Evolutionary conservation across 192 early-diverging fungal genomes (phyloP), one percentile per base, ranked within the genome.

Genomic region (Fimicolochytrium jonesii): DNA sequence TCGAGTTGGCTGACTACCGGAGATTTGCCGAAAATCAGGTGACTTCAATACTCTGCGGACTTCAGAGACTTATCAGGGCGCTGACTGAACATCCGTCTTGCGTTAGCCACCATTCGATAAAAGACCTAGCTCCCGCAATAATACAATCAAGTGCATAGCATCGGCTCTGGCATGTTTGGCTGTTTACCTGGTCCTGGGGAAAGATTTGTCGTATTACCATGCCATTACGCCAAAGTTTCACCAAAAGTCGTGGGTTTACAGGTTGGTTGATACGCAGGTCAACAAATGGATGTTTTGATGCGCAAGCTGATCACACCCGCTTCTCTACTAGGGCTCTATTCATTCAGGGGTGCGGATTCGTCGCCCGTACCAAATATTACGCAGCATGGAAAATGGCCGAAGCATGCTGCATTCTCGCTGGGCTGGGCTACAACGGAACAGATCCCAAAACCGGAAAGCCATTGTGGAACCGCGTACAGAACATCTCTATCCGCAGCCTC

Each of bases 311-410:
- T n/a, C n/a, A n/a, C n/a, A n/a, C n/a, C n/a, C n/a, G n/a, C n/a
- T n/a, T n/a, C n/a, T n/a, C n/a, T n/a, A n/a, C n/a, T n/a, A n/a
- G n/a, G n/a, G n/a, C n/a, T n/a, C n/a, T 44, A 4, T 41, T 58
- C 30, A 44, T 94, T 31, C 78, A 84, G 51, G 31, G 86, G 2
- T 74, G 82, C 6, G 84, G 81, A 6, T 68, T 87, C 52, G 69
- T 75, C 29, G 79, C 85, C 2, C 82, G 92, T 18, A 70, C 83
- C 26, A 90, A 90, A 55, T 98, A 88, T 78, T 98, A 98, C 69
- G 75, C 81, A 0, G 91, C 88, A n/a, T 98, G 92, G 92, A 86
- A 89, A 53, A 72, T 97, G 60, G 78, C 91, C 37, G 92, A 97
- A 74, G 89, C 87, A 5, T 86, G 88, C 0, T 94, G 92, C 58